A percentile compares a stretch with the other conserved stretches of the same genome.
Conservation (phyloP, 1,284 basidiomycete genomes). For the Malassezia cuniculi region DNA sequence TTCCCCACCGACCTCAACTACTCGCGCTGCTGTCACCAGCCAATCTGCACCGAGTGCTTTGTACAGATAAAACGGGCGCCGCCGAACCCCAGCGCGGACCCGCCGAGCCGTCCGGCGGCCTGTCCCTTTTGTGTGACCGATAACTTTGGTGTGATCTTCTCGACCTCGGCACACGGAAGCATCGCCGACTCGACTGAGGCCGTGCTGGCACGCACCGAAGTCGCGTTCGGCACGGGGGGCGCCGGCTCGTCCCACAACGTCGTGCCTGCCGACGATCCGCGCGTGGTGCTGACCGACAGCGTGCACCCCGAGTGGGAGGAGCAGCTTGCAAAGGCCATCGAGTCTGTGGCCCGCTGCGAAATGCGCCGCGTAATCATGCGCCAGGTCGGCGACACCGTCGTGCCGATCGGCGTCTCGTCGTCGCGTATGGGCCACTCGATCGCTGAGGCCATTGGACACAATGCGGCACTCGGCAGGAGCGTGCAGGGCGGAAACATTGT, state of each 20-base stretch:
- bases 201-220: slow-evolving; percentile 19
- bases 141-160: slow-evolving; percentile 87
- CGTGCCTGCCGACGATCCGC: slow-evolving; percentile 18
- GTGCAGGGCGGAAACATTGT: slow-evolving; percentile 44
- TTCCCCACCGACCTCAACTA: slow-evolving; percentile 56
- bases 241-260: slow-evolving; percentile 11
- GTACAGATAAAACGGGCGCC: slow-evolving; percentile 96
- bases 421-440: slow-evolving; percentile 47
- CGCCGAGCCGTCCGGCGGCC: slow-evolving; percentile 51
- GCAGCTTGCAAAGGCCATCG: slow-evolving; percentile 32
- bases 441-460: slow-evolving; percentile 21
- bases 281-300: slow-evolving; percentile 29
- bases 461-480: slow-evolving; percentile 6
- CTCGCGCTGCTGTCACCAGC: slow-evolving; percentile 92
- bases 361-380: slow-evolving; percentile 95
- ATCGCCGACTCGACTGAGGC: neutral
- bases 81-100: slow-evolving; percentile 48
- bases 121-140: slow-evolving; percentile 95
- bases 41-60: slow-evolving; percentile 97
- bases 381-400: slow-evolving; percentile 88
- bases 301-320: slow-evolving; percentile 40
- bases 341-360: slow-evolving; percentile 49
- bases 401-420: slow-evolving; percentile 81
- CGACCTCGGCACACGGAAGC: slow-evolving; percentile 51
- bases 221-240: slow-evolving; percentile 25